A percentile compares a stretch with the other conserved stretches of the same genome.
Evolutionary conservation across 2,329 filamentous ascomycete genomes (phyloP).

Genomic region (Cordyceps fumosorosea): DNA sequence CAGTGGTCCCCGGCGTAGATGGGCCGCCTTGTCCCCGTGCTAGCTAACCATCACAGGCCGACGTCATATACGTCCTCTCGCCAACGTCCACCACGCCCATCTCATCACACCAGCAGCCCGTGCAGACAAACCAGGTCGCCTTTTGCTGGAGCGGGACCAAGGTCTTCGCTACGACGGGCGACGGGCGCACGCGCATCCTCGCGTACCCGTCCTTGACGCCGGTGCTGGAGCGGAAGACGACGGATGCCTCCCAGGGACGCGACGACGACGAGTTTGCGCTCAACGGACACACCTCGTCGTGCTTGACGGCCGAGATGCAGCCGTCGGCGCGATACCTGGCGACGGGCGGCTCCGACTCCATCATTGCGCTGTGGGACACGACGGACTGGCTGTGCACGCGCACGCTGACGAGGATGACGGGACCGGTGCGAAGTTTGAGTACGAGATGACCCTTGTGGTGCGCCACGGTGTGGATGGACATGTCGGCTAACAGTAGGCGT

Average conservation of each 20-base stretch:
- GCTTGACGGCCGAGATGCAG: conserved; percentile 61
- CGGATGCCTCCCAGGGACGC: conserved; percentile 24
- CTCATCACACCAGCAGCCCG: conserved; percentile 51
- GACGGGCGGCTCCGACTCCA: conserved; percentile 67
- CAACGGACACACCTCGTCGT: conserved; percentile 67
- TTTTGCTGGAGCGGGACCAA: conserved; percentile 69
- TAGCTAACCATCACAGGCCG: conserved; percentile 37
- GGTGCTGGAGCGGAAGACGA: conserved; percentile 36
- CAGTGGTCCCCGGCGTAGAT: conserved; percentile 17
- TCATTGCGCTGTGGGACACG: conserved; percentile 74
- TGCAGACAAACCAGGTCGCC: conserved; percentile 64
- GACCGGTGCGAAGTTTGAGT: conserved; percentile 64
- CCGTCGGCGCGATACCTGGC: conserved; percentile 66
- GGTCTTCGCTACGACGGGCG: conserved; percentile 63
- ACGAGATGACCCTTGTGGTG: neutral
- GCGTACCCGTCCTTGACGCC: conserved; percentile 60
- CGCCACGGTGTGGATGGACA: neutral
- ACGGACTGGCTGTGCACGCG: conserved; percentile 69
- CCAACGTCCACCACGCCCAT: conserved; percentile 51
- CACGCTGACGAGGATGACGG: conserved; percentile 62
- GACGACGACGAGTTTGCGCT: conserved; percentile 49
- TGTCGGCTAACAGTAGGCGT: neutral
- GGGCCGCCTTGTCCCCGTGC: neutral
- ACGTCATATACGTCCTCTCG: conserved; percentile 56
- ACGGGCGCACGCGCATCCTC: conserved; percentile 64